These are phyloP conservation scores for Myriosclerotinia curreyana DNA, from an alignment of 2,329 filamentous ascomycete genomes.

Conservation along the genomic window DNA sequence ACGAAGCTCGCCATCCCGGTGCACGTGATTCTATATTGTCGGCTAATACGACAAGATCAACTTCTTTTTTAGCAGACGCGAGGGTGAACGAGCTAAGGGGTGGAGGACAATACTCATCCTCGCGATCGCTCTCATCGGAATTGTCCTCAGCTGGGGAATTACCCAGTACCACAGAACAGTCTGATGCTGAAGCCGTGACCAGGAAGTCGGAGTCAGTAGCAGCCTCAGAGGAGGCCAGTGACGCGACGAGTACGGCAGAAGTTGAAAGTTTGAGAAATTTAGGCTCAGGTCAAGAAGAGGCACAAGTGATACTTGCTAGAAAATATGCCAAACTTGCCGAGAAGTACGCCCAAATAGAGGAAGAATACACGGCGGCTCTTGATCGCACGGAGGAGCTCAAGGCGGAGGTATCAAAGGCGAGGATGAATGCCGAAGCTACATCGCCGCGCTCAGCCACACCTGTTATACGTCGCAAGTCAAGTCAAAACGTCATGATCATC, in stretches of 20 bases:
- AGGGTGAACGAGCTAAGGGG: slow-evolving; percentile 69
- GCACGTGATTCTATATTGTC: slow-evolving; percentile 56
- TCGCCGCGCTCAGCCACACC: slow-evolving; percentile 64
- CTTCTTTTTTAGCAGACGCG: slow-evolving; percentile 81
- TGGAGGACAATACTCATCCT: slow-evolving; percentile 67
- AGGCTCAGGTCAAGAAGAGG: slow-evolving; percentile 72
- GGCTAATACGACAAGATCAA: slow-evolving; percentile 54
- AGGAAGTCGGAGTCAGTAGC: slow-evolving; percentile 37
- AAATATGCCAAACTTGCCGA: slow-evolving; percentile 51
- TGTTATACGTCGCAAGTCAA: slow-evolving; percentile 91
- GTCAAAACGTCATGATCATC: slow-evolving; percentile 80
- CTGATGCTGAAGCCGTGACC: slow-evolving; percentile 55
- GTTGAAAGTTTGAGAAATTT: slow-evolving; percentile 68
- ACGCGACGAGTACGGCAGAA: slow-evolving; percentile 57
- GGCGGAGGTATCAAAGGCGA: slow-evolving; percentile 77
- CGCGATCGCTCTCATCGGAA: slow-evolving; percentile 90
- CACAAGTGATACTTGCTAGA: slow-evolving; percentile 64
- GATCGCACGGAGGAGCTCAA: slow-evolving; percentile 90
- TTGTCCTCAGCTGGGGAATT: slow-evolving; percentile 83
- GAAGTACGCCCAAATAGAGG: slow-evolving; percentile 79
- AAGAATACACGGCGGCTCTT: slow-evolving; percentile 76
- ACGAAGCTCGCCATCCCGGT: slow-evolving; percentile 65
- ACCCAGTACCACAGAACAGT: slow-evolving; percentile 60
- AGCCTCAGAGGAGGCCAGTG: slow-evolving; percentile 40
- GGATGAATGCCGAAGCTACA: slow-evolving; percentile 48